Base-by-base conservation (phyloP, 2,329 filamentous ascomycete species). In the Fragosphaeria purpurea region DNA sequence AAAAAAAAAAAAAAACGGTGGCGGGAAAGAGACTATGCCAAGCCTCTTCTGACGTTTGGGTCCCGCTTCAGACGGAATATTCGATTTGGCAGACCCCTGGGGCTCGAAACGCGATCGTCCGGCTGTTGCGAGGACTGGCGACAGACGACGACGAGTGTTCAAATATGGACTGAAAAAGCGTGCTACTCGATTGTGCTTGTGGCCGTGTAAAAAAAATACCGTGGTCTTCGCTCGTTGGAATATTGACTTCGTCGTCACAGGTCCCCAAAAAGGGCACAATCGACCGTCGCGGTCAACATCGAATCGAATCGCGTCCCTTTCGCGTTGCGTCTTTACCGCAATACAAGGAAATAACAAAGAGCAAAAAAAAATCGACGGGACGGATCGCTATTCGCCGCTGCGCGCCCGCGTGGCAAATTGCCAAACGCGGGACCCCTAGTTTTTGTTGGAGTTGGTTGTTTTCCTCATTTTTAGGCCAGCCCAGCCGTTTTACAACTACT, bases 91-190 rank as follows among this genome's bases (percentile, higher is more conserved):
- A 7, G 35, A 37, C 35, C 35, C 35, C 38, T 30, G 45, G 48
- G 42, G 32, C 37, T 43, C 45, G 48, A 50, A 50, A 50, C 48
- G 38, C n/a, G 43, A 49, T 49, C 47, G 10, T 49, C 47, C 47
- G 22, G 33, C 12, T 42, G 12, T 22, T 42, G 22, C 3, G 22
- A 22, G 3, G 22, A 22, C 22, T 22, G 2, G 22, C 22, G 22
- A 22, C 3, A 22, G 22, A 22, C 2, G 22, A 22, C 22, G n/a
- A n/a, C n/a, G n/a, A n/a, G n/a, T n/a, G n/a, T n/a, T n/a, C n/a
- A 22, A 22, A 22, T 22, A 22, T 22, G 22, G 22, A 22, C 22
- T 22, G 40, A 22, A 6, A 43, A 12, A 32, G 4, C 33, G 4
- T 32, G 13, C 9, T 13, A 7, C 11, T 43, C 11, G 4, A 7